These are phyloP conservation scores for Scheffersomyces titani DNA, from an alignment of 1,139 yeast genomes.

Conservation along the genomic window DNA sequence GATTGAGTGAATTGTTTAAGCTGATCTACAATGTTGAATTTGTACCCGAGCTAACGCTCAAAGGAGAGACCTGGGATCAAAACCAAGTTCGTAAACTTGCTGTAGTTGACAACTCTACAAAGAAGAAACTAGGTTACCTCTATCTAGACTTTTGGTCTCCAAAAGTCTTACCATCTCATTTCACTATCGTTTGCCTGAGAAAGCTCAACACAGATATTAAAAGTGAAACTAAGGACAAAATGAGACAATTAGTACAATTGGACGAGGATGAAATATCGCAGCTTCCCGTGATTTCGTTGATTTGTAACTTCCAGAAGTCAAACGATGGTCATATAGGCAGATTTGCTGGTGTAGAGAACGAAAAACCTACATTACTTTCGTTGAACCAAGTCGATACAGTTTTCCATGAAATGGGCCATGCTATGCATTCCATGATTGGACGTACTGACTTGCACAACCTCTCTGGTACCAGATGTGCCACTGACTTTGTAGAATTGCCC, in stretches of 20 bases:
- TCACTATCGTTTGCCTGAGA: conserved; percentile 94
- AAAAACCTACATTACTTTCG: conserved; percentile 51
- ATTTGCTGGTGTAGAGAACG: conserved; percentile 27
- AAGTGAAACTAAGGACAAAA: conserved; percentile 25
- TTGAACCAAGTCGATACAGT: conserved; percentile 87
- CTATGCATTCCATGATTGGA: conserved; percentile 97
- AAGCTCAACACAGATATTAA: conserved; percentile 33
- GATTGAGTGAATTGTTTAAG: conserved; percentile 70
- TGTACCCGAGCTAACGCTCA: conserved; percentile 60
- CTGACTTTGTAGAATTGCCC: conserved; percentile 96
- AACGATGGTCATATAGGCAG: conserved; percentile 19
- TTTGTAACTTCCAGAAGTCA: conserved; percentile 72
- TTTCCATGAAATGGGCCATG: conserved; percentile 99
- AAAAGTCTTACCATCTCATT: conserved; percentile 79
- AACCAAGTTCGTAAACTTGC: conserved; percentile 82
- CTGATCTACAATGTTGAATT: conserved; percentile 75
- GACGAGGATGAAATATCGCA: conserved; percentile 58
- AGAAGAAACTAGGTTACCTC: conserved; percentile 37
- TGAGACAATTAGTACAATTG: conserved; percentile 52
- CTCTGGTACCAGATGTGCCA: conserved; percentile 92
- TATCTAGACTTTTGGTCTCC: conserved; percentile 50
- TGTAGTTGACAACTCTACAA: conserved; percentile 44
- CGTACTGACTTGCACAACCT: conserved; percentile 86
- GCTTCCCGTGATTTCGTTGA: conserved; percentile 84
- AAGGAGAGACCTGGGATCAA: conserved; percentile 85